Evolutionary conservation across 108 stramenopile species (phyloP).

Genomic region (Cyclotella cryptica): DNA sequence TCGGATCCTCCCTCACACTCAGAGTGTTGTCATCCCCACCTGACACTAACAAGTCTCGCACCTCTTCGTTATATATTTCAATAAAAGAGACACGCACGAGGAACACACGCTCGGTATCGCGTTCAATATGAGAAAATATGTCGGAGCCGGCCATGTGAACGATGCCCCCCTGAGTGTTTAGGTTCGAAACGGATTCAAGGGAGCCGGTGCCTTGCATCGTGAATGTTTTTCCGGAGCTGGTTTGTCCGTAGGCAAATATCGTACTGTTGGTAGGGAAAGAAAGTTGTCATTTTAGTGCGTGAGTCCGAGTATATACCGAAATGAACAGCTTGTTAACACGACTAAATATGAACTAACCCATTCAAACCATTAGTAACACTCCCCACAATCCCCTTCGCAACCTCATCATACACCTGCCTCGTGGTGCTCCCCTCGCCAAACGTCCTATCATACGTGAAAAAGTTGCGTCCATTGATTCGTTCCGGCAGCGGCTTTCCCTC

Average conservation of each 20-base stretch:
- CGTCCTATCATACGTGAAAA: conserved; percentile 94
- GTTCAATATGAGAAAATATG: conserved; percentile 78
- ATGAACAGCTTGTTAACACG: neutral
- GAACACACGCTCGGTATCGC: conserved; percentile 72
- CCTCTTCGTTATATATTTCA: conserved; percentile 99
- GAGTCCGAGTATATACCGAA: neutral
- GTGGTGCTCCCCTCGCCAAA: conserved; percentile 87
- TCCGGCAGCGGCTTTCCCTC: conserved; percentile 78
- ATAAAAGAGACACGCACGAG: conserved; percentile 94
- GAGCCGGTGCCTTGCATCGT: conserved; percentile 92
- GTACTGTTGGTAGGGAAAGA: conserved; percentile 43
- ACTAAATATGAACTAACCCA: conserved; percentile 54
- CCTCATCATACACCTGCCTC: conserved; percentile 87
- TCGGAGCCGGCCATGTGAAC: conserved; percentile 89
- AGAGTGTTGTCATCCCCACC: conserved; percentile 53
- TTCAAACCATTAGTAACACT: conserved; percentile 93
- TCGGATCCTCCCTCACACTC: conserved; percentile 93
- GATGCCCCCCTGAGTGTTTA: conserved; percentile 64
- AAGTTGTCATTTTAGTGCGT: neutral
- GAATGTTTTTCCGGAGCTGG: conserved; percentile 91
- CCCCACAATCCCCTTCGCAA: conserved; percentile 87
- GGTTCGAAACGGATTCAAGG: conserved; percentile 23
- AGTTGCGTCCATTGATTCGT: conserved; percentile 74
- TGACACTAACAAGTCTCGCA: conserved; percentile 90
- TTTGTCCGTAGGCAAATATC: conserved; percentile 96